These are phyloP conservation scores for Mycena vulgaris DNA, from an alignment of 768 basidiomycete species.

Conservation along the genomic window DNA sequence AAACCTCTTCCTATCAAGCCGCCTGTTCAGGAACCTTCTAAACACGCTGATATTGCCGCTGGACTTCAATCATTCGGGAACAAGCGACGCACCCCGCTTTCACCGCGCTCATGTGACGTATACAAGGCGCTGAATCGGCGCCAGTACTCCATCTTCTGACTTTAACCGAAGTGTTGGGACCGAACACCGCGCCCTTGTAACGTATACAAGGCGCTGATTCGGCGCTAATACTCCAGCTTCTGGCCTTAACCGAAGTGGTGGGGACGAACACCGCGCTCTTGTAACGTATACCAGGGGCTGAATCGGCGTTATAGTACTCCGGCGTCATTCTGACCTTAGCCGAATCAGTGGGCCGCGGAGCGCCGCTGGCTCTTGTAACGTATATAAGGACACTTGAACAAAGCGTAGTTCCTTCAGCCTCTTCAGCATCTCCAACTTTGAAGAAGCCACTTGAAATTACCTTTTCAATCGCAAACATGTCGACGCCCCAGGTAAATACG, in stretches of 20 bases:
- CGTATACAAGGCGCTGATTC: too few species aligned
- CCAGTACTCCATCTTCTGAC: conserved; percentile 9
- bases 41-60: conserved; percentile 11
- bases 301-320: not conserved
- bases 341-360: not conserved
- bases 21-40: conserved; percentile 15
- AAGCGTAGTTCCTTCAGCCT: conserved; percentile 10
- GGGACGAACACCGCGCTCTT: not conserved
- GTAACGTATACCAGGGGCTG: conserved; percentile 2
- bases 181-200: conserved; percentile 2
- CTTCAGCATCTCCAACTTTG: not conserved
- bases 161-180: conserved; percentile 5
- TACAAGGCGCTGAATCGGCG: too few species aligned
- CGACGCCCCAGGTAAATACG: conserved; percentile 6
- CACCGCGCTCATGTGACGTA: not conserved
- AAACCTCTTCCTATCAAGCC: too few species aligned
- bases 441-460: conserved; percentile 13
- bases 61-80: conserved; percentile 10
- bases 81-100: not conserved
- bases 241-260: too few species aligned
- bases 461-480: conserved; percentile 11
- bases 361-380: conserved; percentile 4
- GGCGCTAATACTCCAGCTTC: too few species aligned
- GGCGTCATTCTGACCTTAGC: not conserved
- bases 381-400: conserved; percentile 14